These are phyloP conservation scores for Brachypodium distachyon DNA, from an alignment of 202 grass and related monocot species.

Conservation along the genomic window DNA sequence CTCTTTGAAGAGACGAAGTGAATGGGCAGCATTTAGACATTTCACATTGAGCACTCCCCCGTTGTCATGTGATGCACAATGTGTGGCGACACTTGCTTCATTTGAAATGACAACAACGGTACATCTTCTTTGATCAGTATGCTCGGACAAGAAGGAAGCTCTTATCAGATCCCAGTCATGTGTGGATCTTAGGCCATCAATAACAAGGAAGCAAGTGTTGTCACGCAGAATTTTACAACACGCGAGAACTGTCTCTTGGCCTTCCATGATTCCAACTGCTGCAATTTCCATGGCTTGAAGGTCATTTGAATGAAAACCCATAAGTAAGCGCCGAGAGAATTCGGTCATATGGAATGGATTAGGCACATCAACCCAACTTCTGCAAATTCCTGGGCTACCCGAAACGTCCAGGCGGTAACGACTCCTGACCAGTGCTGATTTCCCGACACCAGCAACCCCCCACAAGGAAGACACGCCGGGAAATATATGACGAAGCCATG, in stretches of 20 bases:
- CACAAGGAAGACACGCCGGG: not conserved
- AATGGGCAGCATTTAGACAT: not conserved
- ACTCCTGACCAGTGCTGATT: not conserved
- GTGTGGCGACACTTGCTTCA: not conserved
- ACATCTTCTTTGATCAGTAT: not conserved
- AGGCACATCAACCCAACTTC: not conserved
- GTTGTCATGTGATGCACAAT: not conserved
- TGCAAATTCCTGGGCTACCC: not conserved
- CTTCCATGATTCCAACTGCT: not conserved
- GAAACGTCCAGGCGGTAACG: not conserved
- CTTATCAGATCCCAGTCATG: conserved; percentile 1
- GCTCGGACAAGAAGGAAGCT: not conserved
- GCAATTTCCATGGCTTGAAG: not conserved
- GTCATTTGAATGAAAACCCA: not conserved
- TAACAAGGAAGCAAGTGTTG: not conserved
- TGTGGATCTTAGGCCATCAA: not conserved
- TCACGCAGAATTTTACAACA: not conserved
- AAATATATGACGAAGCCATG: not conserved
- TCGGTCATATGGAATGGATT: not conserved
- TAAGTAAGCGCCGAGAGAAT: not conserved
- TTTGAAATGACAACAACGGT: not conserved
- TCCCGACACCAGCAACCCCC: not conserved
- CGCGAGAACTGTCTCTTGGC: not conserved
- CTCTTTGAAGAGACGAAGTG: not conserved
- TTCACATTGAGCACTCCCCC: not conserved